Conservation (phyloP, 306 rosid genomes). For the Dryas octopetala region DNA sequence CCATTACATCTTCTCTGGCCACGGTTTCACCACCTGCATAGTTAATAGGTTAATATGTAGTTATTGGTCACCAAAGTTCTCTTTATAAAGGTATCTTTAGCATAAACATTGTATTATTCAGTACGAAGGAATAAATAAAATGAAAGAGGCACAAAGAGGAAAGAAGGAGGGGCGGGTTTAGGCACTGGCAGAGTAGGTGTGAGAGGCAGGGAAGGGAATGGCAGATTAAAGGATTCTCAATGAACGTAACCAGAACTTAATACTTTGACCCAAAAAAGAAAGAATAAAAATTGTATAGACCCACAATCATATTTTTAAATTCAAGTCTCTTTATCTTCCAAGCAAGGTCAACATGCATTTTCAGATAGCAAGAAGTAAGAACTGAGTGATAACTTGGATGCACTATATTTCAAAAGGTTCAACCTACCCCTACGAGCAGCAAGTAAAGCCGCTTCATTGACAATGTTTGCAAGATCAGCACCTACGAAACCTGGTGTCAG, state of each 20-base stretch:
- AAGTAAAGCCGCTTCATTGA: slow-evolving; percentile 89
- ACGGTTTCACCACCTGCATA: slow-evolving; percentile 72
- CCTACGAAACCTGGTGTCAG: slow-evolving; percentile 88
- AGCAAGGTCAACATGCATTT: neutral
- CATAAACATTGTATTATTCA: slow-evolving; percentile 6
- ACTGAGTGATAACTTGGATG: slow-evolving; percentile 12
- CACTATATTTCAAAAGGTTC: neutral
- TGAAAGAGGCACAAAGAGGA: neutral
- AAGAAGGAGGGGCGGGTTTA: neutral
- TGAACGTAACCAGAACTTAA: neutral
- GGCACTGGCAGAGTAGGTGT: neutral
- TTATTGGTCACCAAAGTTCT: neutral
- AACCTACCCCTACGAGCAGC: slow-evolving; percentile 91
- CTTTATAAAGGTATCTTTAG: slow-evolving; percentile 5
- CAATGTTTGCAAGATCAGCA: slow-evolving; percentile 90
- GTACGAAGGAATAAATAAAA: slow-evolving; percentile 8
- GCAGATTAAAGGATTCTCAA: neutral
- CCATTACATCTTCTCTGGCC: slow-evolving; percentile 85
- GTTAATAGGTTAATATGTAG: slow-evolving; percentile 13
- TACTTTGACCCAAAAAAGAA: neutral
- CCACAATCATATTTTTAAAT: neutral
- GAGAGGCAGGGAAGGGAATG: neutral
- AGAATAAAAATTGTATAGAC: too few relatives aligned
- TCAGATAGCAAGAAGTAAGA: slow-evolving; percentile 6
- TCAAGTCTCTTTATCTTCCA: neutral